A percentile compares a stretch with the other conserved stretches of the same genome.
Evolutionary conservation across 1,284 basidiomycete genomes (phyloP).

Genomic region (Cutaneotrichosporon sp.): DNA sequence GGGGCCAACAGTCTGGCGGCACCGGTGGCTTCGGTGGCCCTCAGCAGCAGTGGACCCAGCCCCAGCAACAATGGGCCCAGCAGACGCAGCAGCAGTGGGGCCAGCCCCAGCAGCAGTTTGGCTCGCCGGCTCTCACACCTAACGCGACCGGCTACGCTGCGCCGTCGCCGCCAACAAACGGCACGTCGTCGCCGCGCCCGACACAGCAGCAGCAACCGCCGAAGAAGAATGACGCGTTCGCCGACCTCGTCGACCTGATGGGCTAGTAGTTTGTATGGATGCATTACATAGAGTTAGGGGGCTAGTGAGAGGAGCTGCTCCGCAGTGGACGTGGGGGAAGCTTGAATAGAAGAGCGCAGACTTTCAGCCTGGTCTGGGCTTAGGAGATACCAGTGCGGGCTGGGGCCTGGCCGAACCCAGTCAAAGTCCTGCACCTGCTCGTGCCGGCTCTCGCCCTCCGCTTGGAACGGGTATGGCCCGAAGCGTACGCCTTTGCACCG

Average conservation of each 20-base stretch:
- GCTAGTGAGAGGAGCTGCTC: not conserved
- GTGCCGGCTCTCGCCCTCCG: conserved; percentile 46
- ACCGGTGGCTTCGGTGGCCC: not conserved
- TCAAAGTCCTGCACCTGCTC: conserved; percentile 72
- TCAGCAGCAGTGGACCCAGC: conserved; percentile 7
- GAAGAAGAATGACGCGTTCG: conserved; percentile 52
- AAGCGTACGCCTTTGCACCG: conserved; percentile 64
- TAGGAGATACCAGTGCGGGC: conserved; percentile 67
- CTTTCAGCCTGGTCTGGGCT: not conserved
- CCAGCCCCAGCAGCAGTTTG: conserved; percentile 22
- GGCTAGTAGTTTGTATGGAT: conserved; percentile 23
- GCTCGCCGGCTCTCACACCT: conserved; percentile 22
- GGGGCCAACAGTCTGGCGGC: conserved; percentile 9
- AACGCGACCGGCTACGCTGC: conserved; percentile 12
- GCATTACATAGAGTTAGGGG: not conserved
- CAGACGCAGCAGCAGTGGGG: conserved; percentile 21
- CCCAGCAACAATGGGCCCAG: conserved; percentile 19
- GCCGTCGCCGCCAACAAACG: conserved; percentile 12
- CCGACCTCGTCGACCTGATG: conserved; percentile 52
- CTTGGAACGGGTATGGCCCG: conserved; percentile 58
- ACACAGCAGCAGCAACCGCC: conserved; percentile 25
- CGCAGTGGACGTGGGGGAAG: not conserved
- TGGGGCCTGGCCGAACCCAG: conserved; percentile 68
- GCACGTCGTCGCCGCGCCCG: conserved; percentile 9
- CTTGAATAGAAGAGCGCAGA: not conserved